Percentiles rank a stretch among this genome's conserved stretches.
Evolutionary conservation across 768 basidiomycete species (phyloP).

Genomic region (Neoboletus magnificus): DNA sequence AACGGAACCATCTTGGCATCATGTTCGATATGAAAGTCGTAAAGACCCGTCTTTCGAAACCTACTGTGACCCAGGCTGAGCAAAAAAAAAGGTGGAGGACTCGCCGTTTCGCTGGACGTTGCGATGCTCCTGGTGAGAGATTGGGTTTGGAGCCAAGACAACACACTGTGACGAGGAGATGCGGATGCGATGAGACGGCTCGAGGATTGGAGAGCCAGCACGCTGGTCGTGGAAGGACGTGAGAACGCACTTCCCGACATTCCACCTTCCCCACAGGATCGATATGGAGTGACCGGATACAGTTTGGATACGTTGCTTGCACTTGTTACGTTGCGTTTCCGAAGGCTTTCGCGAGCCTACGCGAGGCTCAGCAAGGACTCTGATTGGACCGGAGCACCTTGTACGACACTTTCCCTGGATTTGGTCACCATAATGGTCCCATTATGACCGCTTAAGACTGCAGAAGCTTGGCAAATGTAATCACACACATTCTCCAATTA

Average conservation of each 20-base stretch:
- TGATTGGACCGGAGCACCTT: too few species aligned
- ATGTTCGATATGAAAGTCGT: slow-evolving; percentile 82
- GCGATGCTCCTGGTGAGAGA: slow-evolving; percentile 13
- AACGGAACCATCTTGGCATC: slow-evolving; percentile 96
- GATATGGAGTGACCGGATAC: neutral
- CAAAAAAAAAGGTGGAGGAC: slow-evolving; percentile 1
- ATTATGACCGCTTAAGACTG: too few species aligned
- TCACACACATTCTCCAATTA: too few species aligned
- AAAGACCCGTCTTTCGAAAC: slow-evolving; percentile 69
- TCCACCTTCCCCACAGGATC: slow-evolving; percentile 5
- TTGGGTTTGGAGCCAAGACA: neutral
- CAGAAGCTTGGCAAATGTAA: too few species aligned
- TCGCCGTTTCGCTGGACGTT: slow-evolving; percentile 20
- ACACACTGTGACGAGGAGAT: neutral
- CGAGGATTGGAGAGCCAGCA: slow-evolving; percentile 1
- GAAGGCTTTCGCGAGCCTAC: too few species aligned
- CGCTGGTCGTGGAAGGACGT: slow-evolving; percentile 6
- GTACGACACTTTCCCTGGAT: too few species aligned
- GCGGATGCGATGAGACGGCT: neutral
- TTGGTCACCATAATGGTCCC: too few species aligned
- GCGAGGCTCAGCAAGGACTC: too few species aligned
- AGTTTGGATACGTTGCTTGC: too few species aligned
- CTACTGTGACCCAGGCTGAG: slow-evolving; percentile 16
- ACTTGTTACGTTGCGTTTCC: too few species aligned
- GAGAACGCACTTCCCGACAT: neutral